These are phyloP conservation scores for Catharanthus roseus DNA, from an alignment of 257 asterid species.

Conservation along the genomic window DNA sequence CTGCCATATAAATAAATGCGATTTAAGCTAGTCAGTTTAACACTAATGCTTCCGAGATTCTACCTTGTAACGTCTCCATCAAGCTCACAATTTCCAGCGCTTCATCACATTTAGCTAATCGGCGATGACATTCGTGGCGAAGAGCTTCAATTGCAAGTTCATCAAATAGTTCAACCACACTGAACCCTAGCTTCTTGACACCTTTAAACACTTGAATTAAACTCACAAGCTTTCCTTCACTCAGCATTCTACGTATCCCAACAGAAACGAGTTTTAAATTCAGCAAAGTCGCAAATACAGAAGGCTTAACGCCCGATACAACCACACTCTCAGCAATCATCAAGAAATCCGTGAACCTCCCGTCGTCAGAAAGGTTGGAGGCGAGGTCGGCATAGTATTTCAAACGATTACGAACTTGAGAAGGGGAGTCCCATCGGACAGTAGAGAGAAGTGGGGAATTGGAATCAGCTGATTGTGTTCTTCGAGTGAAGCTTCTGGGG, in stretches of 20 bases:
- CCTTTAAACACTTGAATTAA: slow-evolving; percentile 36
- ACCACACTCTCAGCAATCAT: slow-evolving; percentile 58
- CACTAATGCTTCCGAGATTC: slow-evolving; percentile 1
- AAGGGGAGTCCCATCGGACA: slow-evolving; percentile 30
- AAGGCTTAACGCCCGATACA: slow-evolving; percentile 50
- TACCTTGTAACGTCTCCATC: slow-evolving; percentile 63
- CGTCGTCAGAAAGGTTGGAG: slow-evolving; percentile 65
- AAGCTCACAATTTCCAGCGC: slow-evolving; percentile 48
- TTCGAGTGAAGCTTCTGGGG: slow-evolving; percentile 23
- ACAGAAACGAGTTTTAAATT: slow-evolving; percentile 36
- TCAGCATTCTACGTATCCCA: slow-evolving; percentile 45
- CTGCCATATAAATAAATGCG: not conserved
- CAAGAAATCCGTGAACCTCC: slow-evolving; percentile 63
- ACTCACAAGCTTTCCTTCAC: slow-evolving; percentile 35
- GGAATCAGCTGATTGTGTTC: slow-evolving; percentile 8
- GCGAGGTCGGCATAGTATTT: slow-evolving; percentile 62
- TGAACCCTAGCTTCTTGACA: slow-evolving; percentile 48
- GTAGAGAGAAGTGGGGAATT: slow-evolving; percentile 37
- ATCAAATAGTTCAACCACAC: slow-evolving; percentile 47
- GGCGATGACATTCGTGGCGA: slow-evolving; percentile 45
- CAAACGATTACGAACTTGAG: slow-evolving; percentile 26
- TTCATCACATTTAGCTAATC: slow-evolving; percentile 40
- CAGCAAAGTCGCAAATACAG: slow-evolving; percentile 37
- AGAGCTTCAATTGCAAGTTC: slow-evolving; percentile 41
- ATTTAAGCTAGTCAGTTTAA: not conserved